Base-by-base conservation (phyloP, 129 eudicot genomes). In the Flaveria sonorensis region DNA sequence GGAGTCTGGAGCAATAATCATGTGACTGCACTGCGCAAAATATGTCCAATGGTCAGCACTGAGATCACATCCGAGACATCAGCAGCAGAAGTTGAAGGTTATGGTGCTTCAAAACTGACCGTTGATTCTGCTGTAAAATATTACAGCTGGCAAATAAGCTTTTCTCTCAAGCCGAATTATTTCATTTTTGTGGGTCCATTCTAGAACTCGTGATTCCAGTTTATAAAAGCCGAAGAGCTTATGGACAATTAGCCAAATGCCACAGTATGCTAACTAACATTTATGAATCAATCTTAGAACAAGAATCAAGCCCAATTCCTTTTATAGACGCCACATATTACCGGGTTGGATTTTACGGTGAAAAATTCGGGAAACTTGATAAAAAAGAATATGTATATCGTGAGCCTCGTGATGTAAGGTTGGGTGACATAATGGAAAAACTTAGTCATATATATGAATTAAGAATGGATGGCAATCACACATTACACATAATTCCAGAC, bases 341-440 rank as follows among this genome's bases (percentile, higher is more conserved):
- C 74, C 86, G 98, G 24, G 98, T 94, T 12, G 98, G 98, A 51
- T 94, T 94, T 70, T 94, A 94, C 47, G 98, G 98, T 52, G 98
- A 91, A 48, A 91, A 87, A 62, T 94, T 94, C 36, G 98, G 98
- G 18, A 94, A 86, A 83, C 88, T 94, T 19, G 90, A 94, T 68
- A 84, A 82, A 75, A 94, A 86, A 68, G 98, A 94, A 67, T 94
- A 94, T 64, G 91, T 94, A 0, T 94, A 91, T 72, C 66, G 98
- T 80, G 98, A 94, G 80, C 90, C 97, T 52, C 98, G 98, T 65
- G 98, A 94, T 82, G 98, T 94, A 9, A 83, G 98, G 10, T 85
- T 94, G 77, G 98, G 98, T 23, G 98, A 94, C 84, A 94, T 94
- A 85, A 94, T 94, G 98, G 97, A 94, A 47, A 94, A 94, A 67